Percentiles rank a stretch among this genome's conserved stretches.
Conservation (phyloP, 2,329 filamentous ascomycete genomes). For the Hypoxylon sp. region DNA sequence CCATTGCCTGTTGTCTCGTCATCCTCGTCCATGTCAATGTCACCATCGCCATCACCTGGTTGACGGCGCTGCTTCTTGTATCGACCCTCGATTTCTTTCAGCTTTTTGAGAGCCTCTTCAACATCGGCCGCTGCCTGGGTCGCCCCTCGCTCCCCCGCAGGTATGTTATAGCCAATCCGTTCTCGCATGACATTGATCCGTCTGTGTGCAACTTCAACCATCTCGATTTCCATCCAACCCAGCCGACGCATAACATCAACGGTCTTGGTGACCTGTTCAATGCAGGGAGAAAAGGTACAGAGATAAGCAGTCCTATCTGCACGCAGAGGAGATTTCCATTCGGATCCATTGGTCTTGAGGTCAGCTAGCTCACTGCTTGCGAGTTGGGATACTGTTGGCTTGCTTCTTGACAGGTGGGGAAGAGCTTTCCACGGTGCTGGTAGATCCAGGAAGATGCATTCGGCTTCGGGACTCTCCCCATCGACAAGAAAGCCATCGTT, state of each 20-base stretch:
- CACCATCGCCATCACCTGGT: conserved; percentile 49
- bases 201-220: conserved; percentile 88
- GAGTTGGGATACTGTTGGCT: conserved; percentile 52
- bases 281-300: conserved; percentile 96
- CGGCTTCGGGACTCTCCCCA: conserved; percentile 71
- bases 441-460: conserved; percentile 82
- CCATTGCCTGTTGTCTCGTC: conserved; percentile 51
- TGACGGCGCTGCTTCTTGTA: conserved; percentile 72
- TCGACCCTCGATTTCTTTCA: conserved; percentile 79
- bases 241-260: conserved; percentile 82
- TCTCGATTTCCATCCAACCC: conserved; percentile 92
- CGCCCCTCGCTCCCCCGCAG: conserved; percentile 74
- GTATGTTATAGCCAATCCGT: conserved; percentile 76
- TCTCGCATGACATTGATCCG: conserved; percentile 87
- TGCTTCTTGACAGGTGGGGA: conserved; percentile 76
- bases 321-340: conserved; percentile 75
- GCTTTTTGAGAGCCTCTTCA: conserved; percentile 79
- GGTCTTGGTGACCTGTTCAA: conserved; percentile 93
- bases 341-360: conserved; percentile 41
- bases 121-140: conserved; percentile 80
- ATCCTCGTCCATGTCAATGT: conserved; percentile 58
- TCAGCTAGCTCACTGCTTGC: conserved; percentile 38
- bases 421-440: conserved; percentile 86
- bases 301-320: conserved; percentile 79
- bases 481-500: conserved; percentile 77